Conservation (phyloP, 1,284 basidiomycete species). For the Sporisorium scitamineum region DNA sequence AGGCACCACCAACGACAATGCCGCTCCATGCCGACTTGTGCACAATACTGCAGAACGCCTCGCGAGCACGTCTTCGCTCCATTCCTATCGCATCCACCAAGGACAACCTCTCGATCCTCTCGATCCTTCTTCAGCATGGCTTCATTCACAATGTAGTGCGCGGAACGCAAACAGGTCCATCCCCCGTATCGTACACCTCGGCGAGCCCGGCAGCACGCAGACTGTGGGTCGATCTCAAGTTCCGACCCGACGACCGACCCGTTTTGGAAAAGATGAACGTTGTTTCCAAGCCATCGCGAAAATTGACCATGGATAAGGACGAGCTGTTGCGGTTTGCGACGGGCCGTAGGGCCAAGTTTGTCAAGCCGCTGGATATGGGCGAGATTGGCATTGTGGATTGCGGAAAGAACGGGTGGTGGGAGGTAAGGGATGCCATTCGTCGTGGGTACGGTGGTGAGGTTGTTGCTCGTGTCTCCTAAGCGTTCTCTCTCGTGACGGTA, state of each 20-base stretch:
- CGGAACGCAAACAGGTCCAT: constrained; percentile 78
- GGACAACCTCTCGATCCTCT: constrained; percentile 84
- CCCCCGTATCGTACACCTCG: constrained; percentile 75
- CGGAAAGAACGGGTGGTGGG: constrained; percentile 73
- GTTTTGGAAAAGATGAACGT: constrained; percentile 81
- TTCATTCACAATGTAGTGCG: constrained; percentile 84
- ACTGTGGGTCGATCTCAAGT: constrained; percentile 91
- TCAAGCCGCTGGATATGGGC: constrained; percentile 81
- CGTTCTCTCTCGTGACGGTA: not conserved
- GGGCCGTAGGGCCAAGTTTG: constrained; percentile 73
- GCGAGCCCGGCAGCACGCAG: constrained; percentile 69
- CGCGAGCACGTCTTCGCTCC: constrained; percentile 80
- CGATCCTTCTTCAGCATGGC: constrained; percentile 85
- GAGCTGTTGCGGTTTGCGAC: constrained; percentile 80
- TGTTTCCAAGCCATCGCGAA: constrained; percentile 80
- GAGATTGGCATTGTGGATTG: constrained; percentile 83
- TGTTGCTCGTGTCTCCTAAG: constrained; percentile 68
- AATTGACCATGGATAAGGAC: constrained; percentile 78
- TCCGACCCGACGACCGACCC: constrained; percentile 80
- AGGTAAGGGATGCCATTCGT: constrained; percentile 70
- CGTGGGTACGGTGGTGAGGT: constrained; percentile 70
- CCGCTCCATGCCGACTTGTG: constrained; percentile 79
- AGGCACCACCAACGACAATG: constrained; percentile 47
- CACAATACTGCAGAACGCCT: constrained; percentile 86
- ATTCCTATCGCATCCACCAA: constrained; percentile 81